These are phyloP conservation scores for Neurospora sp. DNA, from an alignment of 495 filamentous ascomycete species.

Conservation along the genomic window DNA sequence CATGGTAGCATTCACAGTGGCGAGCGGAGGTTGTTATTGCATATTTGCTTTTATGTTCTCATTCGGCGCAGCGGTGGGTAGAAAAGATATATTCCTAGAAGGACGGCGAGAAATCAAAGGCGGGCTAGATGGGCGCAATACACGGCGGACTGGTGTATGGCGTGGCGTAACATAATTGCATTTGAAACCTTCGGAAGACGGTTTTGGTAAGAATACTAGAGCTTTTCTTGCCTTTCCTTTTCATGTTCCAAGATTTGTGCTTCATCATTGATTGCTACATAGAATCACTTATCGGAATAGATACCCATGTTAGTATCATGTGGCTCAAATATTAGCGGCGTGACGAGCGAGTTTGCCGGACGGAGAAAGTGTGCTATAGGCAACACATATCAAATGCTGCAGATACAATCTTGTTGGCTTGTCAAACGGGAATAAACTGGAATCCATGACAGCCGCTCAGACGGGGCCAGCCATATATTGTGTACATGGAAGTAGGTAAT, in stretches of 20 bases:
- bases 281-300: background rate
- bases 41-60: background rate
- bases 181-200: background rate
- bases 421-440: background rate
- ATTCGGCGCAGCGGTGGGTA: background rate
- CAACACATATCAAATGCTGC: background rate
- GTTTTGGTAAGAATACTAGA: background rate
- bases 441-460: background rate
- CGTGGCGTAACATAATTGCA: background rate
- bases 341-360: background rate
- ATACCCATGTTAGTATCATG: background rate
- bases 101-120: background rate
- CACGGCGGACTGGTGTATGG: background rate
- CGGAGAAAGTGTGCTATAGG: background rate
- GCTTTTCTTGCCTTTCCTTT: background rate
- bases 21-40: background rate
- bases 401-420: background rate
- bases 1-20: background rate
- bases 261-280: background rate
- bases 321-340: too few relatives aligned
- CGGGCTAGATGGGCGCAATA: background rate
- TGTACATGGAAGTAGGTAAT: background rate
- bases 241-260: background rate
- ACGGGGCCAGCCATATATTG: background rate
- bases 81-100: background rate